Conservation (phyloP, 371 early-diverging fungal genomes). For the Umbelopsis sp. region DNA sequence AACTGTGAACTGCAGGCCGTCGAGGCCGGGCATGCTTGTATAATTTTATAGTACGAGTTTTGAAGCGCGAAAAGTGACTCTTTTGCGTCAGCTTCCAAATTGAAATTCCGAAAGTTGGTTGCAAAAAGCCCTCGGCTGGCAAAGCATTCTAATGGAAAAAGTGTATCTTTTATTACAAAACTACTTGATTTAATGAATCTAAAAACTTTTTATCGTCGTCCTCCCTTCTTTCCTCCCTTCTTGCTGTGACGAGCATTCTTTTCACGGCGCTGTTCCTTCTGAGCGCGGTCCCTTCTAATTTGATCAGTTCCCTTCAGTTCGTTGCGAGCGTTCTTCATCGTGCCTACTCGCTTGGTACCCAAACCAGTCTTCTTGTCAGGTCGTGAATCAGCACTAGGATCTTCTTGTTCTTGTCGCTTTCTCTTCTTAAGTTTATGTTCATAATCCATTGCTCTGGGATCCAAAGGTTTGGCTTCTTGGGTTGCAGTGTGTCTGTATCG, state of each 20-base stretch:
- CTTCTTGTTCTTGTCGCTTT: slow-evolving; percentile 37
- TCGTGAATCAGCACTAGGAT: slow-evolving; percentile 21
- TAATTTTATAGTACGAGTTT: too few species aligned
- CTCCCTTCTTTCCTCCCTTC: slow-evolving; percentile 29
- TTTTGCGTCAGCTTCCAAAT: too few species aligned
- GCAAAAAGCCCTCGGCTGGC: too few species aligned
- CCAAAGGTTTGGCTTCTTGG: slow-evolving; percentile 64
- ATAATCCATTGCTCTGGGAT: slow-evolving; percentile 64
- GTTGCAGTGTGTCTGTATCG: slow-evolving; percentile 67
- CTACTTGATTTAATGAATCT: too few species aligned
- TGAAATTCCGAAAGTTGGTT: too few species aligned
- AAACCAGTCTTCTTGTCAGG: slow-evolving; percentile 24
- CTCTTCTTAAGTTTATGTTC: slow-evolving; percentile 72
- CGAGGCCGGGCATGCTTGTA: not conserved
- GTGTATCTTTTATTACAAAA: too few species aligned
- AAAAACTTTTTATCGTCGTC: slow-evolving; percentile 15
- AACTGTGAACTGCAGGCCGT: not conserved
- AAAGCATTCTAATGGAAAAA: too few species aligned
- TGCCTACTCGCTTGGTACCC: slow-evolving; percentile 59
- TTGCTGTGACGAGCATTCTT: slow-evolving; percentile 67
- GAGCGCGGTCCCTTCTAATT: slow-evolving; percentile 83
- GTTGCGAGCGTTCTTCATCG: slow-evolving; percentile 48
- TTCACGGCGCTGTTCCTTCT: slow-evolving; percentile 75
- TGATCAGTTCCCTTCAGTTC: slow-evolving; percentile 86
- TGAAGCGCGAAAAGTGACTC: too few species aligned